Percentiles rank a stretch among this genome's conserved stretches.
phyloP scores from a whole-genome alignment of 331 rosid genomes.

The Quercus tomentella region DNA sequence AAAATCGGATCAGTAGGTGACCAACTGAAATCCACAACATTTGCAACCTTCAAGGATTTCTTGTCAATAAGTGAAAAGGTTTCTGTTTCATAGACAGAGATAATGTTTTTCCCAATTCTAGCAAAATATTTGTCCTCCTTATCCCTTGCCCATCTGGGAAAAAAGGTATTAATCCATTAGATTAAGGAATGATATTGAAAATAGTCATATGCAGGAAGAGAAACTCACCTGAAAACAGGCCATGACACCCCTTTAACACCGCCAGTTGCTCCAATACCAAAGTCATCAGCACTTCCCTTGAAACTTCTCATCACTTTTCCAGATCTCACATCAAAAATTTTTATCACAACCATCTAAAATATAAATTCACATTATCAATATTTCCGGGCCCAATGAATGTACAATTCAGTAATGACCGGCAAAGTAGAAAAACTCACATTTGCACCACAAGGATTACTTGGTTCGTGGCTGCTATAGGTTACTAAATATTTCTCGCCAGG shows the following conservation, averaged over 20 bases:
- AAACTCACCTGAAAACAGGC: slow-evolving; percentile 69
- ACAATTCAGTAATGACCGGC: neutral
- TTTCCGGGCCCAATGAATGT: neutral
- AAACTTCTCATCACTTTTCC: slow-evolving; percentile 85
- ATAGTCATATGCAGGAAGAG: neutral
- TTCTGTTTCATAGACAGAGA: slow-evolving; percentile 78
- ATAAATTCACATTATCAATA: slow-evolving; percentile 22
- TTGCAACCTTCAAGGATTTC: slow-evolving; percentile 72
- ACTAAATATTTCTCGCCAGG: slow-evolving; percentile 82
- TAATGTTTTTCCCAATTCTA: slow-evolving; percentile 67
- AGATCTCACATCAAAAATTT: slow-evolving; percentile 81
- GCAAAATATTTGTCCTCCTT: slow-evolving; percentile 81
- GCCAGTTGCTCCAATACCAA: slow-evolving; percentile 71
- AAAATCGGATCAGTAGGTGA: slow-evolving; percentile 85
- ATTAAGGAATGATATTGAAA: neutral
- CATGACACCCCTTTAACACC: slow-evolving; percentile 73
- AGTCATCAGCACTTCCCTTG: slow-evolving; percentile 78
- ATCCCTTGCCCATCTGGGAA: slow-evolving; percentile 78
- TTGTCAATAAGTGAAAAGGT: slow-evolving; percentile 80
- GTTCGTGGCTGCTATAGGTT: slow-evolving; percentile 85
- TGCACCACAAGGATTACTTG: slow-evolving; percentile 82
- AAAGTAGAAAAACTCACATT: slow-evolving; percentile 48
- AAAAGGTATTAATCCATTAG: neutral
- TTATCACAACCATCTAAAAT: slow-evolving; percentile 63
- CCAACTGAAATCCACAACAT: slow-evolving; percentile 86